Evolutionary conservation across 495 filamentous ascomycete species (phyloP).

Genomic region (Pseudevernia furfuracea): DNA sequence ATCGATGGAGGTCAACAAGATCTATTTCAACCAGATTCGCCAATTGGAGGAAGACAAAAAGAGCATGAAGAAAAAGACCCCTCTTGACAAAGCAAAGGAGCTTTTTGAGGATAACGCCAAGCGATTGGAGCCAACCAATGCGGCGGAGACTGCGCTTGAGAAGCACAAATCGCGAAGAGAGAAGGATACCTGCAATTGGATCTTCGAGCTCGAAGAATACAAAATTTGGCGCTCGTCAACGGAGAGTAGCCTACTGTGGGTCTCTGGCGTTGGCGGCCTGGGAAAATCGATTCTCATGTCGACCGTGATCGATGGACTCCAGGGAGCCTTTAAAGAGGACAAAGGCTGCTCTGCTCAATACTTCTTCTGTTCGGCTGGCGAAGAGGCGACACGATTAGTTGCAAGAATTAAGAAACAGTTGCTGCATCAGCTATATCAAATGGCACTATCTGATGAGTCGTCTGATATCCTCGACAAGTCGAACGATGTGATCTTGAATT

Average conservation of each 20-base stretch:
- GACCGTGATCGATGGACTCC: not conserved
- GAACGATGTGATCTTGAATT: not conserved
- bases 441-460: not conserved
- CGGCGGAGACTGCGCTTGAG: not conserved
- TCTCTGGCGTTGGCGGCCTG: not conserved
- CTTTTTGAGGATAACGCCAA: not conserved
- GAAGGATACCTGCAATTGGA: not conserved
- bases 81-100: constrained; percentile 2
- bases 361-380: constrained; percentile 1
- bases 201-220: not conserved
- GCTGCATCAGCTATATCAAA: not conserved
- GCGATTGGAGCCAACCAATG: not conserved
- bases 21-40: not conserved
- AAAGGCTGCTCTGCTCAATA: not conserved
- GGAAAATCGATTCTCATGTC: constrained; percentile 6
- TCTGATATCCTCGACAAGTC: not conserved
- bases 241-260: not conserved
- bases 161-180: not conserved
- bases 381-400: not conserved
- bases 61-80: constrained; percentile 7
- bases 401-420: not conserved
- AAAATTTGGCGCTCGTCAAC: not conserved
- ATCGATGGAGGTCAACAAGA: constrained; percentile 4
- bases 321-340: not conserved
- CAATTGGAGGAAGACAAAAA: constrained; percentile 3